Percentiles rank a stretch among this genome's conserved stretches.
These are phyloP conservation scores for Sanghuangporus sanghuang DNA, from an alignment of 1,284 basidiomycete species.

Conservation along the genomic window DNA sequence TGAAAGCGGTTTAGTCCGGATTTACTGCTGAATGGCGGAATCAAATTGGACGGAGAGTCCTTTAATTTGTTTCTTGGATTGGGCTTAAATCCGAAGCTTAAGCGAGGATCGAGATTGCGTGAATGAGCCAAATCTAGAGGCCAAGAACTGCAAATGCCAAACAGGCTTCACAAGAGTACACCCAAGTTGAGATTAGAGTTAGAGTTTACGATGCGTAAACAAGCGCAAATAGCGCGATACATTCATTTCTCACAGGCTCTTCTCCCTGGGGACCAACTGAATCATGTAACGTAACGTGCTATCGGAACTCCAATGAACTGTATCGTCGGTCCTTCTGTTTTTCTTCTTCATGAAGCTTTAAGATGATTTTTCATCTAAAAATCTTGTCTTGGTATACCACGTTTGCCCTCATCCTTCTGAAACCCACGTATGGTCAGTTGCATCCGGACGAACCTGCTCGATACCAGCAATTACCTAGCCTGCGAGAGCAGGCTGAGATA, in stretches of 20 bases:
- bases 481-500: constrained; percentile 40
- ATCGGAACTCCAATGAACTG: neutral
- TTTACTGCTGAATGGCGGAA: no score
- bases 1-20: no score
- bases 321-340: neutral
- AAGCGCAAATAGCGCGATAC: neutral
- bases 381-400: neutral
- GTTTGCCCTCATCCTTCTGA: neutral
- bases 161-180: no score
- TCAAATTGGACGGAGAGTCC: neutral
- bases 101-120: no score
- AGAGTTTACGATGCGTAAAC: neutral
- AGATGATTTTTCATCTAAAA: neutral
- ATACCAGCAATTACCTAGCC: constrained; percentile 37
- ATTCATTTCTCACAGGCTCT: neutral
- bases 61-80: neutral
- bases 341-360: neutral
- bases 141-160: no score
- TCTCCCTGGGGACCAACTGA: neutral
- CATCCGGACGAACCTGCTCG: constrained; percentile 32
- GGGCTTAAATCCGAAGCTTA: no score
- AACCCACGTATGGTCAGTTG: constrained; percentile 21
- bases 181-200: no score
- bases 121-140: no score
- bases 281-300: no score